Evolutionary conservation across 2,329 filamentous ascomycete species (phyloP).

Genomic region (Dactylella cylindrospora): DNA sequence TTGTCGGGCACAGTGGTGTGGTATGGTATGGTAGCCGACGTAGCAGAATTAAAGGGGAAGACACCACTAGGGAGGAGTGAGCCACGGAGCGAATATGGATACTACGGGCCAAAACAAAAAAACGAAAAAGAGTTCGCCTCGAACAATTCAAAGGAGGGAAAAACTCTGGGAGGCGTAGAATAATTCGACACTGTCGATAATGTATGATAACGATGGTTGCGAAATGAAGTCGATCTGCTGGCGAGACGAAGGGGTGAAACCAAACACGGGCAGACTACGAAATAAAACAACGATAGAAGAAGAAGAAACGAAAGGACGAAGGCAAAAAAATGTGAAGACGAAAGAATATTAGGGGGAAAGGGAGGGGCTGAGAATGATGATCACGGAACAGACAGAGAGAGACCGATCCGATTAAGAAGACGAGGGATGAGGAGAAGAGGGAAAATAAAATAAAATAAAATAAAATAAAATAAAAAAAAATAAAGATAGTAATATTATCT

Average conservation of each 20-base stretch:
- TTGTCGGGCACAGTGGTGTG: too few relatives aligned
- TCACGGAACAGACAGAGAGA: neutral
- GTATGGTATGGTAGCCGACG: too few relatives aligned
- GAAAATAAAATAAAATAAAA: slow-evolving; percentile 12
- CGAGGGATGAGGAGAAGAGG: slow-evolving; percentile 7
- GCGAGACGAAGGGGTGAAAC: neutral
- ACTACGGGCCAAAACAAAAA: neutral
- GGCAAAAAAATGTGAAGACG: slow-evolving; percentile 4
- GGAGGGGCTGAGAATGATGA: neutral
- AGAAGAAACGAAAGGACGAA: slow-evolving; percentile 20
- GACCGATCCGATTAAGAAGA: slow-evolving; percentile 11
- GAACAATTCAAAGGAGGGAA: neutral
- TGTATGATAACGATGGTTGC: neutral
- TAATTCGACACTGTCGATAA: slow-evolving; percentile 5
- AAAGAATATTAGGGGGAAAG: slow-evolving; percentile 3
- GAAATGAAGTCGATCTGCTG: too few relatives aligned
- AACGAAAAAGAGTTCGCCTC: slow-evolving; percentile 7
- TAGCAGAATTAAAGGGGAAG: too few relatives aligned
- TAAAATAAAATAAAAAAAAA: slow-evolving; percentile 15
- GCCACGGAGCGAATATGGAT: slow-evolving; percentile 26
- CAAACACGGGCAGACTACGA: neutral
- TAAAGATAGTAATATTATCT: slow-evolving; percentile 2
- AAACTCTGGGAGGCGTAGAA: neutral
- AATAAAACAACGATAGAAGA: slow-evolving; percentile 10
- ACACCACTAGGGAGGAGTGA: slow-evolving; percentile 56